Base-by-base conservation (phyloP, 371 early-diverging fungal species). In the Funneliformis caledonium region DNA sequence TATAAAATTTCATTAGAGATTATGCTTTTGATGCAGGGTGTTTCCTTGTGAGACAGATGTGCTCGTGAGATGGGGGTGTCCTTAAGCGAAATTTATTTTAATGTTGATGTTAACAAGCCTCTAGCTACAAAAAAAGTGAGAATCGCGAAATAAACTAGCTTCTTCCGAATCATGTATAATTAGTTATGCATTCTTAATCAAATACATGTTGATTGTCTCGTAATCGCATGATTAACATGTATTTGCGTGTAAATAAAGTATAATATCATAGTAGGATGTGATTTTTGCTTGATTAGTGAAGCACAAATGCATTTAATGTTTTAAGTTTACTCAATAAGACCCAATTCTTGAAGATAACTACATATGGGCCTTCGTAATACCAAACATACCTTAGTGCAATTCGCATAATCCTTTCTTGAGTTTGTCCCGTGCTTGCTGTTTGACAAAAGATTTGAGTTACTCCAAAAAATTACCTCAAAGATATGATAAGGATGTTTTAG, bases 101-200 rank as follows among this genome's bases (percentile, higher is more conserved):
- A 3, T 42, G 37, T n/a, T 68, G 69, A 8, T 2, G 8, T 68
- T 68, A 37, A 68, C 11, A 42, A 68, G 69, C 19, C 69, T 68
- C 69, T 68, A 68, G 69, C 33, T 68, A 68, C 69, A n/a, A 68
- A 68, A 68, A 68, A 68, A 68, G 22, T 68, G 69, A 68, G 33
- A 68, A 68, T 42, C 69, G 33, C 69, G 37, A 68, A 68, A 31
- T 31, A 68, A 62, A 62, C 64, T 62, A 62, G 64, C 64, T 62
- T 62, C 33, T 62, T 62, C 69, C 37, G 3, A 37, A 31, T 68
- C 69, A 10, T 33, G 69, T 68, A 68, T 68, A 42, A 68, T 68
- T 68, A 68, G 64, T 62, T 60, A 60, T 60, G 16, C 60, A 62
- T 62, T 62, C 64, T 62, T 62, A 62, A 62, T 8, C n/a, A 62